Conservation (phyloP, 371 early-diverging fungal genomes). For the Umbelopsis sp. region DNA sequence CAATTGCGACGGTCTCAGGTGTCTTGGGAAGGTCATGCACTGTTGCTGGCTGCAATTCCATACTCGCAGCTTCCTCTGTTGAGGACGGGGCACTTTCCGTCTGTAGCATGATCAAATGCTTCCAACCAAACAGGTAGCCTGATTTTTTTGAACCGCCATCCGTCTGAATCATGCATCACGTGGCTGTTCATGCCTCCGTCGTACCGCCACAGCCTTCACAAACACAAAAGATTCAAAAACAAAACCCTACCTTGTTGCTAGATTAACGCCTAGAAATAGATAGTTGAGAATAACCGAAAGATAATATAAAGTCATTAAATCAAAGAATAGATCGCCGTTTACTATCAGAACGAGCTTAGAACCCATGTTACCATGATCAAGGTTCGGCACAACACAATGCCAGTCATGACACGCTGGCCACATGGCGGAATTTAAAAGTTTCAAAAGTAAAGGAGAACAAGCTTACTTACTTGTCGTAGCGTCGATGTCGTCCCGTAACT, state of each 20-base stretch:
- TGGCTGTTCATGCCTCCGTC: too few species aligned
- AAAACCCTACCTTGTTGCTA: too few species aligned
- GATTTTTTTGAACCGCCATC: too few species aligned
- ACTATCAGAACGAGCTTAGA: too few species aligned
- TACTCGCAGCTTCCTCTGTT: neutral
- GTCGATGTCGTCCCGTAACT: constrained; percentile 11
- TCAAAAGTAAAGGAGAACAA: neutral
- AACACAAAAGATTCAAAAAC: too few species aligned
- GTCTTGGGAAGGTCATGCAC: neutral
- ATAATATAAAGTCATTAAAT: too few species aligned
- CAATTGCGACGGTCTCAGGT: neutral
- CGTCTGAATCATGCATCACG: too few species aligned
- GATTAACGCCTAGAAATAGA: too few species aligned
- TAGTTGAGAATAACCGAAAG: too few species aligned
- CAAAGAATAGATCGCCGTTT: too few species aligned
- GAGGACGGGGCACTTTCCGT: neutral
- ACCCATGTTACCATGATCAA: neutral
- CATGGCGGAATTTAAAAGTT: constrained; percentile 1
- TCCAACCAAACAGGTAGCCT: neutral
- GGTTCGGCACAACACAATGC: neutral
- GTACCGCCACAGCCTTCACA: too few species aligned
- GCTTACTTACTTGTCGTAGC: neutral
- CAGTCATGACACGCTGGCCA: neutral
- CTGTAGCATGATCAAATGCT: neutral
- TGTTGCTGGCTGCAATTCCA: neutral